Evolutionary conservation across 2,329 filamentous ascomycete genomes (phyloP).

Genomic region (Macrophomina tecta): DNA sequence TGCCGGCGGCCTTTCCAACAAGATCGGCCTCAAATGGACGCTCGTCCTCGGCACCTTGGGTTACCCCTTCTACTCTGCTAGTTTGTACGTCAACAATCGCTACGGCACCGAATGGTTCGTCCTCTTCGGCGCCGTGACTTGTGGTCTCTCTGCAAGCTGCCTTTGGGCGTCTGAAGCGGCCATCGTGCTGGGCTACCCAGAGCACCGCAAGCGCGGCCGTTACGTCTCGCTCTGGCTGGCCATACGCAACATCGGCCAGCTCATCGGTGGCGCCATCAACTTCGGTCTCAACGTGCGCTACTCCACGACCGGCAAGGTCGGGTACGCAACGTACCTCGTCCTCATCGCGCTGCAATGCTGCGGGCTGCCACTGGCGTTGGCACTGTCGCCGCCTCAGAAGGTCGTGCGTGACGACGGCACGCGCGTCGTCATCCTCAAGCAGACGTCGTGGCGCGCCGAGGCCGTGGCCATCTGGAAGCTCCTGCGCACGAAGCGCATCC

Average conservation of each 20-base stretch:
- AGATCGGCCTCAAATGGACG: constrained; percentile 73
- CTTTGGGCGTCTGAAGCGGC: constrained; percentile 51
- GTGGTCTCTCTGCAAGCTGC: constrained; percentile 43
- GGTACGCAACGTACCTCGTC: constrained; percentile 47
- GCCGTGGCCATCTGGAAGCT: constrained; percentile 36
- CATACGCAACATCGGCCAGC: constrained; percentile 59
- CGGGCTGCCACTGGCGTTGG: constrained; percentile 53
- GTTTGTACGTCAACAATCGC: constrained; percentile 38
- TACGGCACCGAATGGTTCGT: constrained; percentile 44
- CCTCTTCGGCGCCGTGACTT: constrained; percentile 41
- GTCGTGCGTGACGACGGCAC: constrained; percentile 51
- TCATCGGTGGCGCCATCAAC: constrained; percentile 59
- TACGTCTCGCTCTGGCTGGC: constrained; percentile 55
- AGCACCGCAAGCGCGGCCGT: constrained; percentile 51
- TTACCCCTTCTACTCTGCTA: constrained; percentile 41
- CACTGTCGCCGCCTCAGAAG: constrained; percentile 55
- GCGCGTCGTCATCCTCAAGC: constrained; percentile 28
- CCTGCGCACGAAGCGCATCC: constrained; percentile 53
- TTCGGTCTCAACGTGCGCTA: constrained; percentile 56
- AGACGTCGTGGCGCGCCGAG: not conserved
- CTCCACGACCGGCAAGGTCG: constrained; percentile 52
- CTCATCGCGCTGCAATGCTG: constrained; percentile 55
- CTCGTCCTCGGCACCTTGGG: constrained; percentile 49
- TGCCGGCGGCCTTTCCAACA: constrained; percentile 66
- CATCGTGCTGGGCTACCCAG: constrained; percentile 53